Evolutionary conservation across 2,329 filamentous ascomycete genomes (phyloP).

Genomic region (Neoarthrinium moseri): DNA sequence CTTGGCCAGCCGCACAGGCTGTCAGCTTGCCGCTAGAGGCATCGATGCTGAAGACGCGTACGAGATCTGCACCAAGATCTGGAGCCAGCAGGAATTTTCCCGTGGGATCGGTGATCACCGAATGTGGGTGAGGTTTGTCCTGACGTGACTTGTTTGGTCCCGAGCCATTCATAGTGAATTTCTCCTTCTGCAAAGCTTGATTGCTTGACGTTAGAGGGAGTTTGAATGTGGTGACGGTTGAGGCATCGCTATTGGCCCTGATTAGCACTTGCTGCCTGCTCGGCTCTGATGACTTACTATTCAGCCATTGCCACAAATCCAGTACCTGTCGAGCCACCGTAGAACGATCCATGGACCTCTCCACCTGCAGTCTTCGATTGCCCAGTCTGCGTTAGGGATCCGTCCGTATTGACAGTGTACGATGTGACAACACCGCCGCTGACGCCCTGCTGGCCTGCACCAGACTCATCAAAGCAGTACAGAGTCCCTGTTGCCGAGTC

Average conservation of each 20-base stretch:
- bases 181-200: conserved; percentile 32
- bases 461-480: conserved; percentile 38
- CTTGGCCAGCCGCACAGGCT: conserved; percentile 39
- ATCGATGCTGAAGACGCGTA: conserved; percentile 53
- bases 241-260: conserved; percentile 32
- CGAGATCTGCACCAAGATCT: conserved; percentile 53
- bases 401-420: conserved; percentile 30
- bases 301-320: conserved; percentile 41
- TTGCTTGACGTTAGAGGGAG: conserved; percentile 32
- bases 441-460: conserved; percentile 21
- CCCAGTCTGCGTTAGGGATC: conserved; percentile 28
- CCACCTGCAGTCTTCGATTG: conserved; percentile 31
- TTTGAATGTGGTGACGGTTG: conserved; percentile 41
- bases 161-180: conserved; percentile 38
- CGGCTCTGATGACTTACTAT: conserved; percentile 42
- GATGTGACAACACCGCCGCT: conserved; percentile 34
- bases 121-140: conserved; percentile 54
- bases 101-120: conserved; percentile 48
- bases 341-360: conserved; percentile 40
- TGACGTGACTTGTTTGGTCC: conserved; percentile 48
- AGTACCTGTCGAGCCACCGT: conserved; percentile 34
- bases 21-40: conserved; percentile 41
- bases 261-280: too few species aligned
- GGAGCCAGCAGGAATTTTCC: conserved; percentile 48
- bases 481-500: conserved; percentile 29